Evolutionary conservation across 2,329 filamentous ascomycete species (phyloP), one percentile per base, ranked within the genome.

Genomic region (Epichloe scottii): DNA sequence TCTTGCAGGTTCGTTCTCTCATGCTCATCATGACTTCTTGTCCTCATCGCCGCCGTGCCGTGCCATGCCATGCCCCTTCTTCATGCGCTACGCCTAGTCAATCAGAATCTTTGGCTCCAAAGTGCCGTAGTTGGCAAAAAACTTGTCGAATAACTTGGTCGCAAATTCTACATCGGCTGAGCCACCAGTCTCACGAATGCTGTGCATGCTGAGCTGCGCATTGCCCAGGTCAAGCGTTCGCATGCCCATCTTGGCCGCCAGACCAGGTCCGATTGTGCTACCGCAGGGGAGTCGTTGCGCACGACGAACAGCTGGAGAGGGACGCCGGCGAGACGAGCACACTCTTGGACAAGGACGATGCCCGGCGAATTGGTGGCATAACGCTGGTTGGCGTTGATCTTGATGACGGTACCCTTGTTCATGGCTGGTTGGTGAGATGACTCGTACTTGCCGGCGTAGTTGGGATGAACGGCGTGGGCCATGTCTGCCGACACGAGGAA

Each of bases 401-500:
- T 98, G 74, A 98, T 89, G 44, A 97, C 91, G 4, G 88, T 88
- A 48, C 93, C 93, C 67, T 89, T 87, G 77, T 98, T 98, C 79
- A 98, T 94, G 68, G 90, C 84, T 5, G 93, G 93, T 57, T 87
- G 81, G 71, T 98, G 93, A 60, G 88, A 86, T 37, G 81, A 70
- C 71, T 98, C 93, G 70, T 97, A 95, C 70, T 97, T 97, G 59
- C 72, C 81, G 4, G 83, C 77, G 66, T 96, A 98, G 73, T 98
- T 98, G 52, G 93, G 93, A 68, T 98, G 89, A 14, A 98, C 84
- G 5, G 86, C 86, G 72, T 98, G 93, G 1, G 93, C 90, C 93
- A 98, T 97, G 66, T 98, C 93, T 49, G 93, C 93, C 5, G 89
- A 95, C 56, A 98, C 77, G 53, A 98, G 81, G 77, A 98, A 96